Evolutionary conservation across 2,329 filamentous ascomycete genomes (phyloP).

Genomic region (Escovopsis sp.): DNA sequence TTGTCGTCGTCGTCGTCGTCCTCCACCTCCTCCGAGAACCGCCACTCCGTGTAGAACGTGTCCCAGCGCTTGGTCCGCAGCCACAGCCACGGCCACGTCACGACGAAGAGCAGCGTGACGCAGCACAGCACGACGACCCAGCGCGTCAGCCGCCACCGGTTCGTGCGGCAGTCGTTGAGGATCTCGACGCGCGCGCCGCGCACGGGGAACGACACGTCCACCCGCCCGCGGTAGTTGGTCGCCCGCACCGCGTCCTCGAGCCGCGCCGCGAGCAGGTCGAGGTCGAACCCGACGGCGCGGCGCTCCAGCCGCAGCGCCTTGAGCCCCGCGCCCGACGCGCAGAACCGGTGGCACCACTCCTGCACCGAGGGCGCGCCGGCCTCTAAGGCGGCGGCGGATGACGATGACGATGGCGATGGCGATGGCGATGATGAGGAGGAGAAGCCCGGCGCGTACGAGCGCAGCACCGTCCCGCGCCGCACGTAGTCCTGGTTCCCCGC

Average conservation of each 20-base stretch:
- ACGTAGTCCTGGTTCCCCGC: conserved; percentile 45
- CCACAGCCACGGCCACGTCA: conserved; percentile 57
- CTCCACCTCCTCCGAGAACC: conserved; percentile 15
- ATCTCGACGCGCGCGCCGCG: conserved; percentile 43
- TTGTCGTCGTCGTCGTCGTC: conserved; percentile 9
- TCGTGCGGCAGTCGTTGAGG: conserved; percentile 47
- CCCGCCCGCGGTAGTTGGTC: conserved; percentile 52
- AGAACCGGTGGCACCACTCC: conserved; percentile 58
- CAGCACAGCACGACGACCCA: conserved; percentile 54
- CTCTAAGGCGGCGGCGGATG: conserved; percentile 12
- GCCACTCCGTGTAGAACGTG: conserved; percentile 47
- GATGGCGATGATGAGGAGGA: conserved; percentile 10
- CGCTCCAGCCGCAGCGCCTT: conserved; percentile 41
- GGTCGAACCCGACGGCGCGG: conserved; percentile 45
- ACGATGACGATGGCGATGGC: no score
- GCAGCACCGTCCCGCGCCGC: conserved; percentile 48
- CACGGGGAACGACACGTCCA: conserved; percentile 44
- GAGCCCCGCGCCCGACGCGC: conserved; percentile 39
- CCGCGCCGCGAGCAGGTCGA: conserved; percentile 32
- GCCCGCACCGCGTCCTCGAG: conserved; percentile 42
- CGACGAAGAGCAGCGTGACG: conserved; percentile 51
- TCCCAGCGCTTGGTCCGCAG: conserved; percentile 53
- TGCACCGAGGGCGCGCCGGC: conserved; percentile 18
- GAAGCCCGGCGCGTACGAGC: conserved; percentile 33
- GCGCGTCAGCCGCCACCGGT: conserved; percentile 46